These are phyloP conservation scores for Rhodotorula sp. DNA, from an alignment of 1,284 basidiomycete species.

Conservation along the genomic window DNA sequence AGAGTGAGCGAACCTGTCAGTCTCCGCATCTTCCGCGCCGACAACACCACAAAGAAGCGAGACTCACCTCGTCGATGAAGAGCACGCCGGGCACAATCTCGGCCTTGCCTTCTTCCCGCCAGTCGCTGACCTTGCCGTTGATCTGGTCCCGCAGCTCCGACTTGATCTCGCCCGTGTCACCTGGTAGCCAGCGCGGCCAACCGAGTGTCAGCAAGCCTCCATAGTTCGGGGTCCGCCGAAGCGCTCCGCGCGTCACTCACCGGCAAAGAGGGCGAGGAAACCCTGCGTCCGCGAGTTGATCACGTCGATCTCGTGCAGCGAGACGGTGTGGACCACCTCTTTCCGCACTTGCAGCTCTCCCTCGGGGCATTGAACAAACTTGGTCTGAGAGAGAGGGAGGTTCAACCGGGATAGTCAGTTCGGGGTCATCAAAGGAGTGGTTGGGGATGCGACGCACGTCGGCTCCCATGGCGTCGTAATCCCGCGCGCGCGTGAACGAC, in stretches of 20 bases:
- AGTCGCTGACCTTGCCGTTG: conserved; percentile 93
- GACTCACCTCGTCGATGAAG: conserved; percentile 39
- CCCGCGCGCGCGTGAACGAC: conserved; percentile 90
- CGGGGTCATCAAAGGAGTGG: neutral
- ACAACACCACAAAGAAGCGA: neutral
- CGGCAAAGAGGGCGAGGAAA: conserved; percentile 61
- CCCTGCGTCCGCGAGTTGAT: conserved; percentile 98
- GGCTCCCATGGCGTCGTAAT: conserved; percentile 98
- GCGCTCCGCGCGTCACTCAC: conserved; percentile 53
- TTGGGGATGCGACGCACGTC: conserved; percentile 63
- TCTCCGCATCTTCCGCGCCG: conserved; percentile 79
- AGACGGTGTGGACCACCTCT: conserved; percentile 95
- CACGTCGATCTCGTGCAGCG: conserved; percentile 97
- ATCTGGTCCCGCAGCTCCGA: conserved; percentile 95
- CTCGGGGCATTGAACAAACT: conserved; percentile 96
- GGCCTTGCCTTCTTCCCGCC: conserved; percentile 98
- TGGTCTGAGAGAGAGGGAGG: conserved; percentile 62
- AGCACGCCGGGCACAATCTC: conserved; percentile 91
- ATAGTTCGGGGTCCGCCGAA: too few species aligned
- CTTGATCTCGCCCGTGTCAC: conserved; percentile 98
- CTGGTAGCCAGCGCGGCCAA: conserved; percentile 54
- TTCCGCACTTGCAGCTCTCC: conserved; percentile 96
- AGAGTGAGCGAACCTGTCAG: too few species aligned
- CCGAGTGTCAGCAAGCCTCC: conserved; percentile 54
- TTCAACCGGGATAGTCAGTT: neutral